Percentiles rank a stretch among this genome's conserved stretches.
Evolutionary conservation across 2,329 filamentous ascomycete species (phyloP).

Genomic region (Microsporum audouinii): DNA sequence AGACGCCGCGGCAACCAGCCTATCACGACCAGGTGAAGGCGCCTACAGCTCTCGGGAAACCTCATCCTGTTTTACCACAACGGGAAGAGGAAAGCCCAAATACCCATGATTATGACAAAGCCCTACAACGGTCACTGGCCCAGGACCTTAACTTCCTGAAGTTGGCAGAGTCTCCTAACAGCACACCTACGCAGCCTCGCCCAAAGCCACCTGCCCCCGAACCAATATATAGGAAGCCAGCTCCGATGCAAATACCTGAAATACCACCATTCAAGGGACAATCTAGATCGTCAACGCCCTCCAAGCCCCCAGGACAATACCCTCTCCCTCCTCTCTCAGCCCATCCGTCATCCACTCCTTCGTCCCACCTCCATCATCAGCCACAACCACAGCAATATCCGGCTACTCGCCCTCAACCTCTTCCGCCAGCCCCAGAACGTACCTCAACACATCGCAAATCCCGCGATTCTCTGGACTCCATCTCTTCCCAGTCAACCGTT

Average conservation of each 20-base stretch:
- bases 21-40: constrained; percentile 35
- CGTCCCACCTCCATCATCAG: constrained; percentile 9
- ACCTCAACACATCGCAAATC: not conserved
- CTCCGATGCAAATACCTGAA: constrained; percentile 22
- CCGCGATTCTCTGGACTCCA: constrained; percentile 7
- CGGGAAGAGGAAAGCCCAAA: constrained; percentile 26
- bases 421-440: not conserved
- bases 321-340: constrained; percentile 22
- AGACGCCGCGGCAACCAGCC: not conserved
- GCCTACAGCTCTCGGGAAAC: constrained; percentile 36
- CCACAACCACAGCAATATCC: not conserved
- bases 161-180: constrained; percentile 22
- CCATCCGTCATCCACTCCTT: constrained; percentile 11
- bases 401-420: constrained; percentile 3
- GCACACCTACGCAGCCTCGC: constrained; percentile 11
- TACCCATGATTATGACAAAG: constrained; percentile 32
- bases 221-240: constrained; percentile 18
- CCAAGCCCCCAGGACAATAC: constrained; percentile 17
- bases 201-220: constrained; percentile 9
- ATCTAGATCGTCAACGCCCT: constrained; percentile 16
- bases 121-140: constrained; percentile 32
- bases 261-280: constrained; percentile 25
- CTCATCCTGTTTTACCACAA: constrained; percentile 17
- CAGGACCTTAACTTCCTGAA: constrained; percentile 32
- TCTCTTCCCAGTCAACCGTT: constrained; percentile 44